These are phyloP conservation scores for Nakazawaea molendinolei DNA, from an alignment of 805 yeast genomes.

Conservation along the genomic window DNA sequence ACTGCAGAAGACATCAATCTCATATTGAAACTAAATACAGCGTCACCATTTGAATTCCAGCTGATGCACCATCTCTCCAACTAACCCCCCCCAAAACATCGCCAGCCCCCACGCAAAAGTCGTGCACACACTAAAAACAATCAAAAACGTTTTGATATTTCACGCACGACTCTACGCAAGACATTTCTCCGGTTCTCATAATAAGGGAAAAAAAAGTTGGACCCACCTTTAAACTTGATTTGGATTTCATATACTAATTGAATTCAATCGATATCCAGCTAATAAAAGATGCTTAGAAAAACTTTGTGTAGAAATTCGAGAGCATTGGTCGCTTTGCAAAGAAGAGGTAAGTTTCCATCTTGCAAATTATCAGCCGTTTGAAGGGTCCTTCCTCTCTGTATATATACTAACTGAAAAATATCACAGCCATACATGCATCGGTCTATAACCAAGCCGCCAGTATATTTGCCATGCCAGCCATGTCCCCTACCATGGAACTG, in stretches of 20 bases:
- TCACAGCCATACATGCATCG: constrained; percentile 25
- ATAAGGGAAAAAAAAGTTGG: constrained; percentile 5
- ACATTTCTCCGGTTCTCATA: constrained; percentile 9
- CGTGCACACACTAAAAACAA: too few species aligned
- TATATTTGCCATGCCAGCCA: constrained; percentile 88
- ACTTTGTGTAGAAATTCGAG: constrained; percentile 9
- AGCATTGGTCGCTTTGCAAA: constrained; percentile 1
- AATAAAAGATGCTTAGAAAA: constrained; percentile 1
- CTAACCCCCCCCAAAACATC: too few species aligned
- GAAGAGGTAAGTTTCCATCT: constrained; percentile 8
- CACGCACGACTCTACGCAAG: constrained; percentile 5
- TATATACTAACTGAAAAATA: neutral
- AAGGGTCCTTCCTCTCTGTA: too few species aligned
- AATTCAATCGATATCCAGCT: neutral
- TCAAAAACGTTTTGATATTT: neutral
- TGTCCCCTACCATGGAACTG: constrained; percentile 98
- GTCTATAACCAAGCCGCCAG: constrained; percentile 28
- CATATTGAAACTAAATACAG: too few species aligned
- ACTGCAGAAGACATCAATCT: too few species aligned
- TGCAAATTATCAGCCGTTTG: too few species aligned
- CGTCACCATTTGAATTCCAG: too few species aligned
- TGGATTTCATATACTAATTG: neutral
- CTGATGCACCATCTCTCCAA: too few species aligned
- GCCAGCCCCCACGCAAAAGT: too few species aligned
- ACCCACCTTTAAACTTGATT: neutral